Percentiles rank a stretch among this genome's conserved stretches.
These are phyloP conservation scores for Panellus pusillus DNA, from an alignment of 768 basidiomycete species.

Conservation along the genomic window DNA sequence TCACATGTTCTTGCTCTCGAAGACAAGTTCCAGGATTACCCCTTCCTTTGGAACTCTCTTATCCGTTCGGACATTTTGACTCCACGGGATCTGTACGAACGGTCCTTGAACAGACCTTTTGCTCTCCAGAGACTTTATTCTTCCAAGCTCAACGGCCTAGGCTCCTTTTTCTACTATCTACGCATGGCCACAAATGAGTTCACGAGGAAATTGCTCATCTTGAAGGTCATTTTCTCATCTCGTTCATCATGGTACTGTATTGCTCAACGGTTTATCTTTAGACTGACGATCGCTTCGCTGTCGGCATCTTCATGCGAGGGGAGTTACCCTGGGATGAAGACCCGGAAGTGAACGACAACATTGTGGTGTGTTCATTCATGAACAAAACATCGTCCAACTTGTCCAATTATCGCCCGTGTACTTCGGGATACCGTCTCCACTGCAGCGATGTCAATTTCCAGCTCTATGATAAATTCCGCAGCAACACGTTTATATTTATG, in stretches of 20 bases:
- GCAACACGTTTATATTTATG: conserved; percentile 61
- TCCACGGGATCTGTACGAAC: conserved; percentile 48
- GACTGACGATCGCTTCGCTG: conserved; percentile 62
- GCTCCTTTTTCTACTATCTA: conserved; percentile 64
- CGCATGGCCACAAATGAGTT: conserved; percentile 56
- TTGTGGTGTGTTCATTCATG: conserved; percentile 65
- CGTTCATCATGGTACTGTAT: background rate
- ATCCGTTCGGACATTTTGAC: conserved; percentile 60
- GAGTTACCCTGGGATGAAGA: conserved; percentile 59
- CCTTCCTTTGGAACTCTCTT: conserved; percentile 64
- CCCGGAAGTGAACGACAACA: conserved; percentile 55
- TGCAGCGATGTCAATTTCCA: conserved; percentile 57
- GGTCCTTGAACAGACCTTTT: conserved; percentile 51
- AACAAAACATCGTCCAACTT: conserved; percentile 47
- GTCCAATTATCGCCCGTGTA: conserved; percentile 51
- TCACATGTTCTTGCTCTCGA: conserved; percentile 40
- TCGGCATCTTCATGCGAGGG: conserved; percentile 66
- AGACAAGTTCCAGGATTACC: conserved; percentile 34
- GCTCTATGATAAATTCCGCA: conserved; percentile 52
- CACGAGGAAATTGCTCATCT: conserved; percentile 54
- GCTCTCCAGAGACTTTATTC: conserved; percentile 62
- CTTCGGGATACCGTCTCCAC: conserved; percentile 54
- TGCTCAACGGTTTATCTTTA: conserved; percentile 21
- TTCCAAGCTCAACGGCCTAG: conserved; percentile 49
- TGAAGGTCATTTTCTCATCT: conserved; percentile 43